Conservation (phyloP, 1,284 basidiomycete genomes). For the Vanrija sp. region DNA sequence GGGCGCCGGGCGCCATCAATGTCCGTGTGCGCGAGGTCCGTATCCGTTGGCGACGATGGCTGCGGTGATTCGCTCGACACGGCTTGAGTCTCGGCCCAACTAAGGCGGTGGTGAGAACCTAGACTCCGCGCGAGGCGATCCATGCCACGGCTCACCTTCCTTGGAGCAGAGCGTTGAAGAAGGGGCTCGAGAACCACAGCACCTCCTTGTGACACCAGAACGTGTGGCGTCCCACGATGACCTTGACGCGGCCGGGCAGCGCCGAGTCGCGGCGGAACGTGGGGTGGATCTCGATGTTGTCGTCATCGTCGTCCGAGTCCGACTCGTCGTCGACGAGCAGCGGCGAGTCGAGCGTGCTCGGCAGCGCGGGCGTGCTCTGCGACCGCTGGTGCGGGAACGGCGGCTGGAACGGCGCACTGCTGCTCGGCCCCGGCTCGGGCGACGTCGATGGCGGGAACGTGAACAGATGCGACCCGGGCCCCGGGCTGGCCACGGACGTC, state of each 20-base stretch:
- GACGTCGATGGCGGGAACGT: neutral
- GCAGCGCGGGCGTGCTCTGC: constrained; percentile 6
- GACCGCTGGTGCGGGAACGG: constrained; percentile 4
- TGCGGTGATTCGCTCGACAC: neutral
- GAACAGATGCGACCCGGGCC: constrained; percentile 15
- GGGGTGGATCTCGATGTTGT: constrained; percentile 34
- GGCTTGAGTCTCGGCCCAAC: constrained; percentile 39
- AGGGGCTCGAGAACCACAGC: constrained; percentile 45
- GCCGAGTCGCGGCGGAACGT: constrained; percentile 32
- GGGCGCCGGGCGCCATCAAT: neutral
- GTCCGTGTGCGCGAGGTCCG: neutral
- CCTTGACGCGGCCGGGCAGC: constrained; percentile 39
- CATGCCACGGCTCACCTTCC: constrained; percentile 30
- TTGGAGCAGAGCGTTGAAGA: constrained; percentile 41
- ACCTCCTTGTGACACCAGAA: constrained; percentile 49
- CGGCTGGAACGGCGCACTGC: neutral
- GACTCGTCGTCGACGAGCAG: constrained; percentile 6
- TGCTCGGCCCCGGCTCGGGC: neutral
- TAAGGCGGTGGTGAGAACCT: constrained; percentile 8
- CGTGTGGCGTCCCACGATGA: constrained; percentile 37
- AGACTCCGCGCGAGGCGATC: neutral
- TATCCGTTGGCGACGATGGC: constrained; percentile 7
- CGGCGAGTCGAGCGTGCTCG: neutral
- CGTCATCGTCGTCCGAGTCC: constrained; percentile 24
- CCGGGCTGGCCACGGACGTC: constrained; percentile 11